A percentile compares a stretch with the other conserved stretches of the same genome.
These are phyloP conservation scores for Mucor piriformis DNA, from an alignment of 371 early-diverging fungal genomes.

Conservation along the genomic window DNA sequence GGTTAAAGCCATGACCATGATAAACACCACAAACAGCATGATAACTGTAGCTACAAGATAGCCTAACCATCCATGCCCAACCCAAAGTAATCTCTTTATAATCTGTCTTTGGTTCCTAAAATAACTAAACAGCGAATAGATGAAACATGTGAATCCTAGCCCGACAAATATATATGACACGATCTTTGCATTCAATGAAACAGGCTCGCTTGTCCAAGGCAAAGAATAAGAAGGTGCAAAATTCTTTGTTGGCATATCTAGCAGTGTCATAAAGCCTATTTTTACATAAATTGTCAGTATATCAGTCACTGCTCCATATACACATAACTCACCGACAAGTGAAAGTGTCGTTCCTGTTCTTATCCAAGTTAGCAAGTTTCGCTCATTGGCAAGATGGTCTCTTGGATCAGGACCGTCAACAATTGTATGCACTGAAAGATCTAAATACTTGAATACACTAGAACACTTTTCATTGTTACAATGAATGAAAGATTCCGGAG, in stretches of 20 bases:
- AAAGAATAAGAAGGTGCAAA: constrained; percentile 44
- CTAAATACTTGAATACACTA: constrained; percentile 36
- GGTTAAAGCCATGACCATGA: constrained; percentile 41
- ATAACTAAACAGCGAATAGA: constrained; percentile 33
- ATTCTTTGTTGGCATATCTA: constrained; percentile 37
- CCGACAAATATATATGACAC: constrained; percentile 42
- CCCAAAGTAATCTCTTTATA: constrained; percentile 31
- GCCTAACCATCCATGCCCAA: constrained; percentile 47
- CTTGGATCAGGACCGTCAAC: constrained; percentile 50
- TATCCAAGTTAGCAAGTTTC: constrained; percentile 39
- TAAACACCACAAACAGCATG: constrained; percentile 39
- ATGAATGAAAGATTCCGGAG: constrained; percentile 28
- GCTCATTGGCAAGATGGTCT: constrained; percentile 50
- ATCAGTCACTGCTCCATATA: too few species aligned
- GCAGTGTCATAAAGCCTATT: constrained; percentile 43
- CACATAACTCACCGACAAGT: constrained; percentile 40
- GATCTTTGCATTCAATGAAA: constrained; percentile 22
- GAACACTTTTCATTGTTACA: constrained; percentile 44
- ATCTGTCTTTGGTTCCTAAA: constrained; percentile 43
- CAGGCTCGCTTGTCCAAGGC: constrained; percentile 38
- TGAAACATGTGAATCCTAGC: constrained; percentile 38
- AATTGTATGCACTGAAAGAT: constrained; percentile 35
- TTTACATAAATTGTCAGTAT: background rate
- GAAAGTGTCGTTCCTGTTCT: constrained; percentile 43
- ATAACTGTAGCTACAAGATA: constrained; percentile 40